Base-by-base conservation (phyloP, 495 filamentous ascomycete species). In the Hapsidospora chrysogenum region DNA sequence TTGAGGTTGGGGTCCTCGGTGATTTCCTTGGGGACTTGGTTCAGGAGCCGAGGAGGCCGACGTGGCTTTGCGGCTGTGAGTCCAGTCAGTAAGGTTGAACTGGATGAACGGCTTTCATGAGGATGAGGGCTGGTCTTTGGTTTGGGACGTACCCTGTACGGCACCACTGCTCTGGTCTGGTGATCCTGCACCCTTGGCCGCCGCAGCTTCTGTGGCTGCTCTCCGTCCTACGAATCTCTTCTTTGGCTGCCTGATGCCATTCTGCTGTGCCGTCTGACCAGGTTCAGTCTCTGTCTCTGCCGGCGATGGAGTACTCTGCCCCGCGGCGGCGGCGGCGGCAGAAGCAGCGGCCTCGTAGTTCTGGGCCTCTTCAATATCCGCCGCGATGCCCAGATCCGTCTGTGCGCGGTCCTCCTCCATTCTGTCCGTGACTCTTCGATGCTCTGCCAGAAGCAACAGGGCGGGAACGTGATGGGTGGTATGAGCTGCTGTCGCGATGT, bases 11-110 rank as follows among this genome's bases (percentile, higher is more conserved):
- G 60, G 51, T 96, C 83, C 38, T 89, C 61, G 16, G 89, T 64
- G 41, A 99, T 95, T 37, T 84, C 79, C 2, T 74, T 57, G 1
- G 89, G 86, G 9, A 99, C 80, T 54, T 86, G 81, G 54, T 94
- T 93, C 17, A 96, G 61, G 28, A 83, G 68, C 38, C 89, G 62
- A 1, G 79, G 74, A 1, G 74, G 63, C 32, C 82, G 64, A 40
- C 81, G 63, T 18, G 83, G 71, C 37, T 73, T 70, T 45, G 61
- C 56, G 39, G 55, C 61, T 60, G 38, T 43, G 19, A 47, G 36
- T 19, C 2, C 17, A n/a, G n/a, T n/a, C n/a, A n/a, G n/a, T n/a
- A n/a, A n/a, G n/a, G n/a, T n/a, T n/a, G n/a, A n/a, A n/a, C n/a
- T n/a, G n/a, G n/a, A n/a, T n/a, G n/a, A n/a, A n/a, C n/a, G n/a